phyloP scores from a whole-genome alignment of 768 basidiomycete genomes.

The Inosperma sp. region DNA sequence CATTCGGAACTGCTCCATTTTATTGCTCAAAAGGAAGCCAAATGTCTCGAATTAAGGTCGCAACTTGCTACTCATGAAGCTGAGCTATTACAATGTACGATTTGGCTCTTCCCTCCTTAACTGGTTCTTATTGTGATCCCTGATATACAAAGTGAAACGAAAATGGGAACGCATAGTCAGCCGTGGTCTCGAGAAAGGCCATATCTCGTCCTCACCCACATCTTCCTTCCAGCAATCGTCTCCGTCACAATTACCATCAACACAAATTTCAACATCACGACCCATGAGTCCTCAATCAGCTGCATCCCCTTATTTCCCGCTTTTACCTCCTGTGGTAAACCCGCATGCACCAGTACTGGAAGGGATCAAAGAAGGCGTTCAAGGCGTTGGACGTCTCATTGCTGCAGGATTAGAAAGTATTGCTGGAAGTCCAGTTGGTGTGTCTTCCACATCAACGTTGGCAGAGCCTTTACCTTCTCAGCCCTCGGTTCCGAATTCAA shows the following conservation, averaged over 20 bases:
- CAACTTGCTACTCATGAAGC: slow-evolving; percentile 69
- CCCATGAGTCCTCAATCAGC: slow-evolving; percentile 2
- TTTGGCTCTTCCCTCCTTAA: background rate
- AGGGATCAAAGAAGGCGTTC: slow-evolving; percentile 62
- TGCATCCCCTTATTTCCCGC: slow-evolving; percentile 5
- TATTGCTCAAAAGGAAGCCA: slow-evolving; percentile 84
- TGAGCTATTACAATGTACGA: slow-evolving; percentile 60
- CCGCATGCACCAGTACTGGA: slow-evolving; percentile 42
- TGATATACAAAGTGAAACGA: slow-evolving; percentile 60
- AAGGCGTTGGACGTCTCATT: slow-evolving; percentile 53
- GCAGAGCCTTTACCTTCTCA: slow-evolving; percentile 4
- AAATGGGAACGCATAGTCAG: slow-evolving; percentile 82
- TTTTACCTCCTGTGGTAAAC: slow-evolving; percentile 18
- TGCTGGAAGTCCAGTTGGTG: slow-evolving; percentile 13
- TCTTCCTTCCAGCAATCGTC: background rate
- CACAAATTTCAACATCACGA: background rate
- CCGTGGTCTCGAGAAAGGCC: slow-evolving; percentile 47
- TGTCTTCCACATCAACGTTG: background rate
- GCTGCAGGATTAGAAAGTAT: slow-evolving; percentile 38
- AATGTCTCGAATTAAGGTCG: slow-evolving; percentile 74
- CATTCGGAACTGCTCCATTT: slow-evolving; percentile 78
- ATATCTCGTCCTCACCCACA: slow-evolving; percentile 9
- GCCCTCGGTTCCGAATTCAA: slow-evolving; percentile 1
- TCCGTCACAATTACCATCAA: slow-evolving; percentile 1
- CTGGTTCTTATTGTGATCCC: background rate